Base-by-base conservation (phyloP, 371 early-diverging fungal species). In the Chytridium lagenaria region DNA sequence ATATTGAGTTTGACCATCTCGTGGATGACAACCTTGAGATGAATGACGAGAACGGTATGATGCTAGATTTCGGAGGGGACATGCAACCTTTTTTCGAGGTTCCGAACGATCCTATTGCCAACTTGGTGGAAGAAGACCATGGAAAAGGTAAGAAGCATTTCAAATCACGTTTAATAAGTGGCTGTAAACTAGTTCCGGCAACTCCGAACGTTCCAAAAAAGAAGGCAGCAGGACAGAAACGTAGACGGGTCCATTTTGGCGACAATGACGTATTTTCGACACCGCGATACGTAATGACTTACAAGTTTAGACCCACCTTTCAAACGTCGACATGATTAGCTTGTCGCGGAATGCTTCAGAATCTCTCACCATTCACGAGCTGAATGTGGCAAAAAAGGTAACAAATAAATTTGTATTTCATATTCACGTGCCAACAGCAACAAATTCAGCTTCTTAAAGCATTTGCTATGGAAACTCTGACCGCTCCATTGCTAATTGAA, bases 201-300 rank as follows among this genome's bases (percentile, higher is more conserved):
- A 23, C 55, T 10, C 55, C 55, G 5, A 26, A 12, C 23, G 26
- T 26, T n/a, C n/a, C 36, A 22, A 28, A 61, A 26, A 33, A 28
- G 61, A 23, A 23, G 5, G 55, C 19, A 28, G 19, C 55, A 55
- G 26, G 26, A 28, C 10, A 55, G 55, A 55, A 55, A 26, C 61
- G 61, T 5, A 61, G 34, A 34, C 61, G 61, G 7, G 61, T 61
- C 7, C 61, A 61, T 36, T 61, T 61, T 34, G 61, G 61, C 15
- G 61, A 61, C 36, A 12, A 61, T 34, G 61, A 61, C 34, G 61
- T 61, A 34, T 7, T 10, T 28, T 12, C 44, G 44, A 23, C 30
- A 55, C 26, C 55, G 55, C 55, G 7, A 28, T 55, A 26, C 16
- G 10, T 7, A 33, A 28, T 61, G 61, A 5, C 12, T 33, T 15